Evolutionary conservation across 306 rosid genomes (phyloP).

Genomic region (Prunus mira): DNA sequence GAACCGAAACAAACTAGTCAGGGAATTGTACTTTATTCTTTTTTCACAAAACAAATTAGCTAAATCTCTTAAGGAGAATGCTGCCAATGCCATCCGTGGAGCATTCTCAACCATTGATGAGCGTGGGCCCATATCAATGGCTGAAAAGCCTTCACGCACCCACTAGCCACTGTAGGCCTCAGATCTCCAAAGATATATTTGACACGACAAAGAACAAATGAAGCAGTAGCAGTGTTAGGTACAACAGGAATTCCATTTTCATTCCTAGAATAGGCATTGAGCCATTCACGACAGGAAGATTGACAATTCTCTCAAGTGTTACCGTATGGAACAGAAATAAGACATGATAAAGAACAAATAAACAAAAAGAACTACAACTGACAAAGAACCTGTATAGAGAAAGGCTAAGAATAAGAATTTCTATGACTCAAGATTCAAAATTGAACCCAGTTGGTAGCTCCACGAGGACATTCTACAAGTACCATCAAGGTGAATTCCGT

Average conservation of each 20-base stretch:
- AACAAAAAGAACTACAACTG: conserved; percentile 17
- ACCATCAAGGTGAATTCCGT: conserved; percentile 15
- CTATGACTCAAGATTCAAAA: conserved; percentile 33
- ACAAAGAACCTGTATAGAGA: conserved; percentile 38
- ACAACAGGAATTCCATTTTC: conserved; percentile 25
- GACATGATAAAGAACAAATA: background rate
- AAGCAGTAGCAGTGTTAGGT: background rate
- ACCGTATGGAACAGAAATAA: conserved; percentile 24
- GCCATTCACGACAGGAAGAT: conserved; percentile 24
- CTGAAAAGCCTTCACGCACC: too few species aligned
- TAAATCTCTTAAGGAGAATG: background rate
- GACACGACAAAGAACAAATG: background rate
- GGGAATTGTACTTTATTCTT: background rate
- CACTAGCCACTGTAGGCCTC: too few species aligned
- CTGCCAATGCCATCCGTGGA: too few species aligned
- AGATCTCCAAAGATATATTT: background rate
- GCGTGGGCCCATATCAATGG: too few species aligned
- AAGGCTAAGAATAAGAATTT: conserved; percentile 30
- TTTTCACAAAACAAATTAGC: background rate
- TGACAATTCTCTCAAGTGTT: conserved; percentile 31
- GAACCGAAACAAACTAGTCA: too few species aligned
- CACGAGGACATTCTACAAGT: conserved; percentile 9
- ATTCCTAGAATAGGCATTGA: conserved; percentile 17
- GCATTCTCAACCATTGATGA: too few species aligned
- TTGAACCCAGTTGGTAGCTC: conserved; percentile 28